Evolutionary conservation across 345 rosid species (phyloP), one percentile per base, ranked within the genome.

Genomic region (Aegle marmelos): DNA sequence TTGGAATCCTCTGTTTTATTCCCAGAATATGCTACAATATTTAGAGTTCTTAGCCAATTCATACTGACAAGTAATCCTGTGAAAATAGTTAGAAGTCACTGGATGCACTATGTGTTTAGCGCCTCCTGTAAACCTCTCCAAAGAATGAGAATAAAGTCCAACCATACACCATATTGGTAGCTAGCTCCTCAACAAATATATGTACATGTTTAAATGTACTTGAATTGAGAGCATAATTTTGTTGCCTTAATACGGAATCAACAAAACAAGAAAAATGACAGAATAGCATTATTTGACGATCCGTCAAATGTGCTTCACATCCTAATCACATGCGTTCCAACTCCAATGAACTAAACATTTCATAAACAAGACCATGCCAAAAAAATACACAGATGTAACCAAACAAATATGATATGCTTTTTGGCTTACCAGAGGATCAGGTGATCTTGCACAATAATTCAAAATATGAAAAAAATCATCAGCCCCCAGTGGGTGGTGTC

Each of bases 351-450:
- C 36, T 37, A 14, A 39, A 17, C 28, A 58, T 30, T 72, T 30
- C n/a, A 28, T 30, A 81, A 73, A 50, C 41, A 64, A 64, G 68
- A 31, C 64, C 64, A 7, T 64, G 59, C 56, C 17, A 59, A 61
- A 68, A 6, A 75, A 28, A 9, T 34, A 34, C 21, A 58, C 16
- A 66, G 39, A 76, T 14, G 10, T 24, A 34, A 14, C 37, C 61
- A 24, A 70, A 76, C 80, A 57, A 69, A 62, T 71, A 68, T 67
- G 72, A 62, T 70, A 76, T 21, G 9, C 24, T 60, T 37, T 75
- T 75, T 63, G 74, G 80, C 91, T 87, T 88, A 94, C 98, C 88
- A 90, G 75, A 68, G 98, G 91, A 76, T 94, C 97, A 4, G 91
- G 90, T 64, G 88, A 88, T 67, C 41, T 83, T 1, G 94, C 97